Conservation (phyloP, 495 filamentous ascomycete genomes). For the Penicillium cataractarum region DNA sequence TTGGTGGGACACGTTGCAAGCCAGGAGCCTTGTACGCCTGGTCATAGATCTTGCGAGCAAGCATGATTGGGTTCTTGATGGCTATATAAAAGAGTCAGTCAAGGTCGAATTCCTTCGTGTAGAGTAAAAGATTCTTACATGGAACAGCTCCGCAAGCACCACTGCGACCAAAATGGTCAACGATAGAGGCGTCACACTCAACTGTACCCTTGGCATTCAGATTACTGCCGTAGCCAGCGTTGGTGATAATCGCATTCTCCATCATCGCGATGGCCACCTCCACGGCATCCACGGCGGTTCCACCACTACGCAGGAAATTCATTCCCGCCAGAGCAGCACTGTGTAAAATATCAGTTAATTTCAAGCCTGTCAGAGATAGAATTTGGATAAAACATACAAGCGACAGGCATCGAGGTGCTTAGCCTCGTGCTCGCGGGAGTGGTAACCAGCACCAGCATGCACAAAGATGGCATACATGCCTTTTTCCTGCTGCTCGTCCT, state of each 20-base stretch:
- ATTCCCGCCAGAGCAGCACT: conserved; percentile 85
- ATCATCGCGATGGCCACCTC: conserved; percentile 85
- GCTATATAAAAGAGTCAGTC: conserved; percentile 52
- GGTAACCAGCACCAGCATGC: conserved; percentile 95
- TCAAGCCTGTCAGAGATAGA: neutral
- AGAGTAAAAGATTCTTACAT: conserved; percentile 57
- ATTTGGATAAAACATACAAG: conserved; percentile 63
- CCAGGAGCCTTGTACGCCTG: conserved; percentile 70
- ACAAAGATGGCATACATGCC: conserved; percentile 79
- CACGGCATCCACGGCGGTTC: conserved; percentile 84
- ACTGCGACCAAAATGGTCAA: conserved; percentile 88
- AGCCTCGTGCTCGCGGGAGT: conserved; percentile 80
- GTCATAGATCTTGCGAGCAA: conserved; percentile 83
- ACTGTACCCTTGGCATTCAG: conserved; percentile 86
- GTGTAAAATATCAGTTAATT: neutral
- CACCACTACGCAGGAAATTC: conserved; percentile 74
- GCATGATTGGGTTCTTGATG: conserved; percentile 86
- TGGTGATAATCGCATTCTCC: conserved; percentile 94
- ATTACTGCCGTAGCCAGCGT: conserved; percentile 95
- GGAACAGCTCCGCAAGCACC: conserved; percentile 89
- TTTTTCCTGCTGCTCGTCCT: conserved; percentile 34
- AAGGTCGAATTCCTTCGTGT: neutral
- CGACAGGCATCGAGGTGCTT: conserved; percentile 83
- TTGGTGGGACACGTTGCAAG: conserved; percentile 86
- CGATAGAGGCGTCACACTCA: conserved; percentile 90